Evolutionary conservation across 2,329 filamentous ascomycete species (phyloP).

Genomic region (Dactylonectria estremocensis): DNA sequence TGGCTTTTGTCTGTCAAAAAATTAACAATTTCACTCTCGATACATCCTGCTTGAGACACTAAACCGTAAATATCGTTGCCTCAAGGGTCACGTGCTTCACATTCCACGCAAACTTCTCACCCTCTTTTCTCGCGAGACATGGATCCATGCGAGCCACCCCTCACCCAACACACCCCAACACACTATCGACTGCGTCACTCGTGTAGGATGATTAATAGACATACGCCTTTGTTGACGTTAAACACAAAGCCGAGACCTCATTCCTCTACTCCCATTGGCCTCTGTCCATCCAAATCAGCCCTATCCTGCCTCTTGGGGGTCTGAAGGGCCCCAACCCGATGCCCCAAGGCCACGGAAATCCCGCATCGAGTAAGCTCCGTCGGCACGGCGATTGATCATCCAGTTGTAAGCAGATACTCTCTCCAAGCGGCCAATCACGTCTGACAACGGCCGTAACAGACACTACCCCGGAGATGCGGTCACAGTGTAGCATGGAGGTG

Average conservation of each 20-base stretch:
- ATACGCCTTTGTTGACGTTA: neutral
- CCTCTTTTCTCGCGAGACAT: neutral
- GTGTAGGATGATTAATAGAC: conserved; percentile 3
- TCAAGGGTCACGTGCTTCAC: neutral
- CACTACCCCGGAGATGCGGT: conserved; percentile 2
- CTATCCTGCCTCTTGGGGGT: neutral
- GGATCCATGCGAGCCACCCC: neutral
- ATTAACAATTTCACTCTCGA: no score
- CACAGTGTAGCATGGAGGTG: neutral
- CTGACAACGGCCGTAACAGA: neutral
- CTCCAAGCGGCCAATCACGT: neutral
- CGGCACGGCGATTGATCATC: neutral
- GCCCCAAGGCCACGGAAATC: neutral
- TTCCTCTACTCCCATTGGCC: neutral
- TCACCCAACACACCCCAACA: conserved; percentile 2
- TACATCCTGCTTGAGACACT: no score
- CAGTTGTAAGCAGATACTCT: neutral
- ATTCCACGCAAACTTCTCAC: neutral
- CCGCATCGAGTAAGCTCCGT: neutral
- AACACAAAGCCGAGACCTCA: neutral
- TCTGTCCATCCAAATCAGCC: neutral
- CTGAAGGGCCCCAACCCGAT: neutral
- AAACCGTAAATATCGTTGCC: no score
- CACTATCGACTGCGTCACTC: conserved; percentile 12
- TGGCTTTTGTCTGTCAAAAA: no score